A percentile compares a stretch with the other conserved stretches of the same genome.
phyloP scores from a whole-genome alignment of 768 basidiomycete species.

The Lanmaoa rubissima region DNA sequence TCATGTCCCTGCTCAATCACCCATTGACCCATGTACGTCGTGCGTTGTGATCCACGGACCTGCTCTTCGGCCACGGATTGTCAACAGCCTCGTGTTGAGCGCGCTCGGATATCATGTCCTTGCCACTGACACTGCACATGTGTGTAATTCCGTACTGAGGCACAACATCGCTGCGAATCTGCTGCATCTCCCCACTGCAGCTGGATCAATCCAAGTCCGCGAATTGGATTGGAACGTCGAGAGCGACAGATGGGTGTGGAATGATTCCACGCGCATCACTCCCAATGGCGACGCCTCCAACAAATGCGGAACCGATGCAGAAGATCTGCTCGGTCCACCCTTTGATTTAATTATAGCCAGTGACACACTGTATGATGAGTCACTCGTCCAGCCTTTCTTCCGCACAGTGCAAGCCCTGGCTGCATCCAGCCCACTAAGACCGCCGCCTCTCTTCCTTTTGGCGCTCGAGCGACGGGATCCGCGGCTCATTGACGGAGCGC shows the following conservation, averaged over 20 bases:
- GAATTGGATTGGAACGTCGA: constrained; percentile 70
- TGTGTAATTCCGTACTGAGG: constrained; percentile 60
- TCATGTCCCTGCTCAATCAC: not conserved
- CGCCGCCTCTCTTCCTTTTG: constrained; percentile 36
- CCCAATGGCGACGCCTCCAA: constrained; percentile 32
- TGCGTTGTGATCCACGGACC: constrained; percentile 3
- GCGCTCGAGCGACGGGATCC: constrained; percentile 80
- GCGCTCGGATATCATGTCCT: constrained; percentile 74
- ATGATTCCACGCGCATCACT: constrained; percentile 32
- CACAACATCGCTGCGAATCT: constrained; percentile 58
- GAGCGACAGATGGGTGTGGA: constrained; percentile 57
- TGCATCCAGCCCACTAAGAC: constrained; percentile 9
- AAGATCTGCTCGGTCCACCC: constrained; percentile 42
- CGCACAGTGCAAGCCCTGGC: constrained; percentile 60
- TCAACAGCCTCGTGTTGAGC: constrained; percentile 55
- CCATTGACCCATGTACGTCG: not conserved
- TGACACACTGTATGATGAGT: constrained; percentile 72
- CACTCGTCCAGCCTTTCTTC: constrained; percentile 67
- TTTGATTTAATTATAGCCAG: constrained; percentile 80
- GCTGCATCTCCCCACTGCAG: constrained; percentile 25
- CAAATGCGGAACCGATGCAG: constrained; percentile 13
- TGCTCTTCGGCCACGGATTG: not conserved
- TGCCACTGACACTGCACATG: constrained; percentile 68
- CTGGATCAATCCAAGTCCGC: constrained; percentile 55
- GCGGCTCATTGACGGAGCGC: constrained; percentile 52